Evolutionary conservation across 139 green algal genomes (phyloP).

Genomic region (Pleodorina starrii): DNA sequence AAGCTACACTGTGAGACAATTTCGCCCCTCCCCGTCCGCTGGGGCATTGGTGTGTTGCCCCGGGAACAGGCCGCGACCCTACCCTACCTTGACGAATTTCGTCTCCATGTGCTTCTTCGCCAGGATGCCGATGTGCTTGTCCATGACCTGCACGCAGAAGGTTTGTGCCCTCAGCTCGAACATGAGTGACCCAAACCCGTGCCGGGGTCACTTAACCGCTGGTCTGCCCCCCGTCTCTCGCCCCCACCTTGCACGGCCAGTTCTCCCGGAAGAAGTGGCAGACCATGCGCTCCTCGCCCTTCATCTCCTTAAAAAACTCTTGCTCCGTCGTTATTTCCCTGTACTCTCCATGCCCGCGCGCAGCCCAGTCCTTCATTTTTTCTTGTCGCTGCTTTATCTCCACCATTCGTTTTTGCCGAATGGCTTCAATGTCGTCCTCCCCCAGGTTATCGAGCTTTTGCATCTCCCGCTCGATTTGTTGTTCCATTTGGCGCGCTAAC

Average conservation of each 20-base stretch:
- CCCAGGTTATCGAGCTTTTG: slow-evolving; percentile 92
- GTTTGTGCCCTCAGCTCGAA: background rate
- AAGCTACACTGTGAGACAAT: no score
- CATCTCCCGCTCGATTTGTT: slow-evolving; percentile 90
- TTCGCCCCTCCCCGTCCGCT: no score
- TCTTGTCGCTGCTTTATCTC: slow-evolving; percentile 76
- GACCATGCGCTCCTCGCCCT: slow-evolving; percentile 92
- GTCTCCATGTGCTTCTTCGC: slow-evolving; percentile 89
- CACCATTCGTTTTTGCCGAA: slow-evolving; percentile 76
- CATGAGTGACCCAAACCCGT: background rate
- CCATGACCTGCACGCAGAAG: slow-evolving; percentile 83
- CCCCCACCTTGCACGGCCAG: slow-evolving; percentile 90
- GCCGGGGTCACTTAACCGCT: no score
- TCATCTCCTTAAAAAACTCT: slow-evolving; percentile 97
- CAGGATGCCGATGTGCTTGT: slow-evolving; percentile 86
- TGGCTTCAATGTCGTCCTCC: slow-evolving; percentile 89
- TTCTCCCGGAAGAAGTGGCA: slow-evolving; percentile 93
- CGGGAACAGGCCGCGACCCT: no score
- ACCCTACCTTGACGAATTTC: slow-evolving; percentile 85
- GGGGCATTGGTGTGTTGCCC: no score
- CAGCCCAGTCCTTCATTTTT: slow-evolving; percentile 90
- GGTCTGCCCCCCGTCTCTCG: no score
- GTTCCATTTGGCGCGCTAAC: slow-evolving; percentile 85
- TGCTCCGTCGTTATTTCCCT: slow-evolving; percentile 86
- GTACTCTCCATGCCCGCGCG: slow-evolving; percentile 92